Conservation (phyloP, 805 yeast genomes). For the Kazachstania martiniae region DNA sequence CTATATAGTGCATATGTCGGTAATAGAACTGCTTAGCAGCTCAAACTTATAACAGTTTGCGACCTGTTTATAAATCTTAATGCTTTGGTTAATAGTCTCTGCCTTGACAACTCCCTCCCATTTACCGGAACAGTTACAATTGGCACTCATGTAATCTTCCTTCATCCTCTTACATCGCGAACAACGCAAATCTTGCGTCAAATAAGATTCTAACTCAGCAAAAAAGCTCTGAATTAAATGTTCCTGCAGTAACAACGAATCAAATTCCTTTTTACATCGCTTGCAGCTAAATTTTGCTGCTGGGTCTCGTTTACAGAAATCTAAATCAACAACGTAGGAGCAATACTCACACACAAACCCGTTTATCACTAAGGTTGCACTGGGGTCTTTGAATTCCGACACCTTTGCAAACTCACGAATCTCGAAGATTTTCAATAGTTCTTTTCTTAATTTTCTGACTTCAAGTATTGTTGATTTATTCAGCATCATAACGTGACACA, state of each 20-base stretch:
- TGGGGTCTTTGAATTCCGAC: conserved; percentile 64
- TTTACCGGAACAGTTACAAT: conserved; percentile 81
- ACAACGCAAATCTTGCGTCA: conserved; percentile 76
- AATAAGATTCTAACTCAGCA: conserved; percentile 45
- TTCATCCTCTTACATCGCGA: conserved; percentile 59
- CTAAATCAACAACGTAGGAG: conserved; percentile 61
- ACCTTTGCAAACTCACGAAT: conserved; percentile 75
- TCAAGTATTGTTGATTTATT: conserved; percentile 59
- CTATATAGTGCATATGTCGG: conserved; percentile 2
- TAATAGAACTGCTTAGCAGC: conserved; percentile 29
- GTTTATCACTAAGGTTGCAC: conserved; percentile 53
- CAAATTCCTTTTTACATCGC: conserved; percentile 53
- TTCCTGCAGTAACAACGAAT: conserved; percentile 69
- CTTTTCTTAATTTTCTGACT: conserved; percentile 63
- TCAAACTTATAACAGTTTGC: conserved; percentile 51
- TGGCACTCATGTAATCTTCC: conserved; percentile 55
- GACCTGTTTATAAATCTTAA: conserved; percentile 45
- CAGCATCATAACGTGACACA: conserved; percentile 63
- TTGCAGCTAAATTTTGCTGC: conserved; percentile 44
- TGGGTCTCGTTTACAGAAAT: conserved; percentile 64
- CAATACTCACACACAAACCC: conserved; percentile 75
- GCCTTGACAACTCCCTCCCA: conserved; percentile 54
- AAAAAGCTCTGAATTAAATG: conserved; percentile 55
- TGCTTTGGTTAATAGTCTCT: conserved; percentile 33
- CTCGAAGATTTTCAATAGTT: conserved; percentile 61